Base-by-base conservation (phyloP, 441 rosid species). In the Raphanus hybrid region DNA sequence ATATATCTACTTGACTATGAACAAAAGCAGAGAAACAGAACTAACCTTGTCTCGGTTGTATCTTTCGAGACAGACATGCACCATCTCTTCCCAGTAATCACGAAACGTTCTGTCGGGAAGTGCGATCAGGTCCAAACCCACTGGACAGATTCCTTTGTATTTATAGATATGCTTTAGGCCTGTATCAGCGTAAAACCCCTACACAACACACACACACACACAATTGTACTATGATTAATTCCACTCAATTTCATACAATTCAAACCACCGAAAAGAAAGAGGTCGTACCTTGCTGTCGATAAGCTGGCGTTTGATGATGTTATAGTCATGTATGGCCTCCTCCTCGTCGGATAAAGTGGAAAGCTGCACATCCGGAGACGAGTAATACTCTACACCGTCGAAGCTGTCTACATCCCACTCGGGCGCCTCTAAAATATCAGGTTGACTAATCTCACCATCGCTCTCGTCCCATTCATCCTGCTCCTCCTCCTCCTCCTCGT, bases 391-490 rank as follows among this genome's bases (percentile, higher is more conserved):
- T 59, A 59, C 32, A 11, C 35, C 64, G 2, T 26, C 64, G 64
- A 59, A 59, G 64, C 64, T 59, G 35, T 59, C 64, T 29, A 59
- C 64, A 26, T 59, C 64, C 64, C 64, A 59, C 64, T 59, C 64
- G 5, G 64, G 64, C 64, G 35, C 35, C 15, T 26, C 0, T 59
- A 59, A 26, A 0, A 50, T 50, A 1, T 18, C 9, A 34, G 35
- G 4, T 15, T 69, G 3, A 6, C 12, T 52, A 5, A 1, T 34
- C 29, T 54, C 50, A 6, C 10, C 63, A 34, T 69, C 34, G 63
- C 34, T 18, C 52, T 69, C 64, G 1, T 54, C 26, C 59, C 26
- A 15, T 15, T 54, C 59, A 6, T 35, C 57, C 58, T 52, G 20
- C 18, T 14, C 3, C 2, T 48, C 7, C 11, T 32, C 60, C 20